Conservation (phyloP, 345 rosid genomes). For the Eucalyptus polybractea region DNA sequence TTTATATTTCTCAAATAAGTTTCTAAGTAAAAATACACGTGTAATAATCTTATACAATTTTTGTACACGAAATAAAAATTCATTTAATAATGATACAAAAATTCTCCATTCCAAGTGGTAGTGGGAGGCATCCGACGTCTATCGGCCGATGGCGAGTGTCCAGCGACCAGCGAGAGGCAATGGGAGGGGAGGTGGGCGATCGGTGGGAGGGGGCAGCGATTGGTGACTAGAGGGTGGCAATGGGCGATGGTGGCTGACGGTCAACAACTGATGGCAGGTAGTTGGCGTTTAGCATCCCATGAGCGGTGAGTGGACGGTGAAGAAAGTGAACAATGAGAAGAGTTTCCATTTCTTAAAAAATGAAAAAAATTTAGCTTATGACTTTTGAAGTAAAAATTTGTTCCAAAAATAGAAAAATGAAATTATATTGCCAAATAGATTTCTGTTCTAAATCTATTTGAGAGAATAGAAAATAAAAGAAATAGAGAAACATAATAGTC, state of each 20-base stretch:
- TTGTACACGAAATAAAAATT: too few relatives aligned
- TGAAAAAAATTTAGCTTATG: fast-evolving
- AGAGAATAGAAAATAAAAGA: too few relatives aligned
- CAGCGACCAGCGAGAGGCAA: fast-evolving
- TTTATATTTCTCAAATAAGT: too few relatives aligned
- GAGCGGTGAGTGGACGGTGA: fast-evolving
- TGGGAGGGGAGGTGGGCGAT: fast-evolving
- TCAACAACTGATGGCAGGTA: fast-evolving
- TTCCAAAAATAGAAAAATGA: fast-evolving
- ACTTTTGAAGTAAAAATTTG: too few relatives aligned
- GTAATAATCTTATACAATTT: too few relatives aligned
- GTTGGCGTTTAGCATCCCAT: too few relatives aligned
- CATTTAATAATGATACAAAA: fast-evolving
- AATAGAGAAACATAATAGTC: too few relatives aligned
- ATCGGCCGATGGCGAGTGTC: fast-evolving
- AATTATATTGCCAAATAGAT: fast-evolving
- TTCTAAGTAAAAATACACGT: fast-evolving
- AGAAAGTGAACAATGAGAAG: too few relatives aligned
- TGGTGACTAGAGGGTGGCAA: fast-evolving
- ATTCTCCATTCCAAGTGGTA: too few relatives aligned
- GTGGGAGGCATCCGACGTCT: fast-evolving
- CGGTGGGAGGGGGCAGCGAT: fast-evolving
- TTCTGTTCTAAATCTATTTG: fast-evolving
- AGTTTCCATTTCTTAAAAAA: fast-evolving
- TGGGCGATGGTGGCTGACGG: fast-evolving